These are phyloP conservation scores for Leptosphaerulina australis DNA, from an alignment of 2,329 filamentous ascomycete genomes.

Conservation along the genomic window DNA sequence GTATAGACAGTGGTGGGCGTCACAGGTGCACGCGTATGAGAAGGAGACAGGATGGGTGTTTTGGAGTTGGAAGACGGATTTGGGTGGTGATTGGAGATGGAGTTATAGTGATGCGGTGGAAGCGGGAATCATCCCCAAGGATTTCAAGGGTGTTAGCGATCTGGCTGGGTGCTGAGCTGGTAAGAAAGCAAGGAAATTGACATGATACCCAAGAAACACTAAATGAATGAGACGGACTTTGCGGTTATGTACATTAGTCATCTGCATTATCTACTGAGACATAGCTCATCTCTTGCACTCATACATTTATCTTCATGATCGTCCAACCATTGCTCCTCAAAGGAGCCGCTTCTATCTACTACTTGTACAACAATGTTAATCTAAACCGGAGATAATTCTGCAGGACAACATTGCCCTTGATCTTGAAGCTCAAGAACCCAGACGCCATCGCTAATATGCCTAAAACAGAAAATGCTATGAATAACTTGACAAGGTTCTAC, in stretches of 20 bases:
- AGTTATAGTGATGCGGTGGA: slow-evolving; percentile 48
- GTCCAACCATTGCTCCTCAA: slow-evolving; percentile 1
- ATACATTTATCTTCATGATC: slow-evolving; percentile 5
- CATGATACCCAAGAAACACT: no score
- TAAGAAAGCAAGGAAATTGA: no score
- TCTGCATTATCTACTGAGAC: slow-evolving; percentile 8
- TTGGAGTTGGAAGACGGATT: slow-evolving; percentile 64
- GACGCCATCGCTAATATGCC: slow-evolving; percentile 15
- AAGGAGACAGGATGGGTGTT: slow-evolving; percentile 62
- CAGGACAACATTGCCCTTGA: slow-evolving; percentile 7
- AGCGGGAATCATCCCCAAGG: slow-evolving; percentile 7
- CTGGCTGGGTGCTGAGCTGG: slow-evolving; percentile 6
- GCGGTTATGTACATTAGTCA: slow-evolving; percentile 1
- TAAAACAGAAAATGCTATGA: neutral
- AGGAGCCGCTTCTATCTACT: neutral
- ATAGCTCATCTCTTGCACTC: neutral
- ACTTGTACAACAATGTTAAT: neutral
- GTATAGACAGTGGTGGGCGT: slow-evolving; percentile 63
- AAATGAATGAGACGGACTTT: neutral
- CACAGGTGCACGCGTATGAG: slow-evolving; percentile 63
- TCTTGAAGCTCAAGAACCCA: slow-evolving; percentile 7
- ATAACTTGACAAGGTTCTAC: slow-evolving; percentile 2
- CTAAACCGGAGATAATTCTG: neutral
- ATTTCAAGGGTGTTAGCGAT: neutral
- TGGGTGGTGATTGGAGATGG: slow-evolving; percentile 57